These are phyloP conservation scores for Bipolaris zeicola DNA, from an alignment of 2,329 filamentous ascomycete species.

Conservation along the genomic window DNA sequence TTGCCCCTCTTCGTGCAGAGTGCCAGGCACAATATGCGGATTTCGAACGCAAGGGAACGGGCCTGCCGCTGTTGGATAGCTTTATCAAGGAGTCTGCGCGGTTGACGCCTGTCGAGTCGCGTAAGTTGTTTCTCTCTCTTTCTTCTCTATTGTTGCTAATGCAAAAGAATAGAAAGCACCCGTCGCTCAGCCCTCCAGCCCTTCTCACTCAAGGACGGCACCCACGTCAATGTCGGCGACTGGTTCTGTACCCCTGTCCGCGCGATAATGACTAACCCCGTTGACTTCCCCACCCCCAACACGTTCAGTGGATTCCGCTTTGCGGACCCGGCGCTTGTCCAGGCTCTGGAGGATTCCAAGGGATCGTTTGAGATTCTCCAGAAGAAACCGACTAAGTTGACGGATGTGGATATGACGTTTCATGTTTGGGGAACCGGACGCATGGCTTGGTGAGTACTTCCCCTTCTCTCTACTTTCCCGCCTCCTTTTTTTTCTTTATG, in stretches of 20 bases:
- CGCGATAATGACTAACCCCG: conserved; percentile 21
- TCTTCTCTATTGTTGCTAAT: background rate
- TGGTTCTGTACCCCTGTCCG: conserved; percentile 27
- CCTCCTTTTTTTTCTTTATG: background rate
- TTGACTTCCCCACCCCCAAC: conserved; percentile 16
- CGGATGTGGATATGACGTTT: conserved; percentile 18
- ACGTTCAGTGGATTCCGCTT: conserved; percentile 30
- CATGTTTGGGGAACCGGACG: conserved; percentile 27
- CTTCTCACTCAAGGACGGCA: conserved; percentile 24
- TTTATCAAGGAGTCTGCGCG: conserved; percentile 30
- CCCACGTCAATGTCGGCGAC: conserved; percentile 20
- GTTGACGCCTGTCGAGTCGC: conserved; percentile 24
- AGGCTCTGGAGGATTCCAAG: conserved; percentile 3
- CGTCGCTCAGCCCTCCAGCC: conserved; percentile 21
- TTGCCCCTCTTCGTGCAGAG: conserved; percentile 22
- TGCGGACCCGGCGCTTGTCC: conserved; percentile 15
- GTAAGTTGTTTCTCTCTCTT: conserved; percentile 4
- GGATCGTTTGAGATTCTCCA: conserved; percentile 10
- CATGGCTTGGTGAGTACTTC: conserved; percentile 22
- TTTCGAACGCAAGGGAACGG: conserved; percentile 18
- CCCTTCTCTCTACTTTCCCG: too few species aligned
- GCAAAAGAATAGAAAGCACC: conserved; percentile 17
- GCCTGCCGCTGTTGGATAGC: conserved; percentile 29
- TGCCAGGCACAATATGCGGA: conserved; percentile 19
- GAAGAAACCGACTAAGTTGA: conserved; percentile 18